phyloP scores from a whole-genome alignment of 345 rosid species.

The Citrus trifoliata region DNA sequence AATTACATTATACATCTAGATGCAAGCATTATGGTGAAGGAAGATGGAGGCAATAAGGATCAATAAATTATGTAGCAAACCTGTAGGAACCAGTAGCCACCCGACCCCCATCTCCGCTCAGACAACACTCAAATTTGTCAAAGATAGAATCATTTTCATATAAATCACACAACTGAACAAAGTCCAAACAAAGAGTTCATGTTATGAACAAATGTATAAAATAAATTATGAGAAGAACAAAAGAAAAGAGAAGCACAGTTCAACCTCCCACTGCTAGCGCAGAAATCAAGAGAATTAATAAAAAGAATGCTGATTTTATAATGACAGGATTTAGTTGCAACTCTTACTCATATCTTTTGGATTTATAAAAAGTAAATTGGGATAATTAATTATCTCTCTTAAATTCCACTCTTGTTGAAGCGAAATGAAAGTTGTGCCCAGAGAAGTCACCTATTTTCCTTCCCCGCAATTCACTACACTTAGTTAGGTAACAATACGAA shows the following conservation, averaged over 20 bases:
- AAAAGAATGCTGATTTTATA: background rate
- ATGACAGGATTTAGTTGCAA: background rate
- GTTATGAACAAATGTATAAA: background rate
- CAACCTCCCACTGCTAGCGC: background rate
- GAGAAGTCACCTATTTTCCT: background rate
- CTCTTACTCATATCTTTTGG: background rate
- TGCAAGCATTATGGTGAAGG: background rate
- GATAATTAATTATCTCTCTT: background rate
- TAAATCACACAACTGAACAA: slow-evolving; percentile 60
- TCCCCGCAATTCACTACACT: background rate
- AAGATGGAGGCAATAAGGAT: background rate
- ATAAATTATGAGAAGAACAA: background rate
- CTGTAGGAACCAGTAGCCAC: slow-evolving; percentile 80
- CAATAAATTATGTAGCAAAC: slow-evolving; percentile 24
- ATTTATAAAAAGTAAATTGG: background rate
- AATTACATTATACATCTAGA: background rate
- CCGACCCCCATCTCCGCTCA: slow-evolving; percentile 58
- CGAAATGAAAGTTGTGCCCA: background rate
- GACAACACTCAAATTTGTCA: slow-evolving; percentile 61
- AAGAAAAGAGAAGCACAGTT: background rate
- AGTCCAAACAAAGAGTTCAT: slow-evolving; percentile 11
- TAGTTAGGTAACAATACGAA: background rate
- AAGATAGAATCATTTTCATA: slow-evolving; percentile 68
- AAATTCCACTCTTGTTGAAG: background rate
- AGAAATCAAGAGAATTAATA: background rate